A percentile compares a stretch with the other conserved stretches of the same genome.
These are phyloP conservation scores for Clarireedia hainanense DNA, from an alignment of 2,329 filamentous ascomycete species.

Conservation along the genomic window DNA sequence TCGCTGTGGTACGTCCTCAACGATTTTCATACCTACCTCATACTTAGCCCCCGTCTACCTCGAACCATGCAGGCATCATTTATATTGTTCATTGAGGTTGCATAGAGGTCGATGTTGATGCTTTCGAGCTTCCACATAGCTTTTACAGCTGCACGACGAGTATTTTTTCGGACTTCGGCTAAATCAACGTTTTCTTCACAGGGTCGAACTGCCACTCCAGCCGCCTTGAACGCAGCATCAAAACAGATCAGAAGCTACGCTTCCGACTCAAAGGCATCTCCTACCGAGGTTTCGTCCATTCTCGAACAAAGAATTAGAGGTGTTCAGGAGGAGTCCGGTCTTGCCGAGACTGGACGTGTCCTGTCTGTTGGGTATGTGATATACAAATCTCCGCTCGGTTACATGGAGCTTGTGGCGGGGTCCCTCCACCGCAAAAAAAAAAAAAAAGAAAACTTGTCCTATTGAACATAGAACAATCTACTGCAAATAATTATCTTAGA, in stretches of 20 bases:
- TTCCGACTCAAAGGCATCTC: conserved; percentile 85
- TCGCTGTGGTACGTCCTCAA: conserved; percentile 80
- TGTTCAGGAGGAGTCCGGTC: conserved; percentile 91
- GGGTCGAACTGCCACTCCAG: conserved; percentile 81
- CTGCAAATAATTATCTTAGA: no score
- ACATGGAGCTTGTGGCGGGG: no score
- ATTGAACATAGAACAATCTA: not conserved
- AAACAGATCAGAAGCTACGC: conserved; percentile 81
- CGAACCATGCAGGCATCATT: conserved; percentile 31
- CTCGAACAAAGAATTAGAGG: conserved; percentile 98
- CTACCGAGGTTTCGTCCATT: conserved; percentile 98
- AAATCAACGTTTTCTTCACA: conserved; percentile 48
- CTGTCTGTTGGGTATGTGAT: conserved; percentile 91
- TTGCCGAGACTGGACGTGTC: conserved; percentile 98
- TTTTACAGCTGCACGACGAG: conserved; percentile 24
- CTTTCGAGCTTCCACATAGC: conserved; percentile 33
- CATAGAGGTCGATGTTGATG: conserved; percentile 27
- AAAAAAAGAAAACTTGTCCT: not conserved
- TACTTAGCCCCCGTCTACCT: conserved; percentile 32
- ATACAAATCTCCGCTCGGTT: no score
- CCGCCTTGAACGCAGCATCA: conserved; percentile 61
- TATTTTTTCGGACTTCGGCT: conserved; percentile 45
- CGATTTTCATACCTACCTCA: conserved; percentile 30
- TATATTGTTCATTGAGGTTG: conserved; percentile 32
- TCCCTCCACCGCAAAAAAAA: no score